phyloP scores from a whole-genome alignment of 2,329 filamentous ascomycete species.

The Aspergillus pseudoviridinutans region DNA sequence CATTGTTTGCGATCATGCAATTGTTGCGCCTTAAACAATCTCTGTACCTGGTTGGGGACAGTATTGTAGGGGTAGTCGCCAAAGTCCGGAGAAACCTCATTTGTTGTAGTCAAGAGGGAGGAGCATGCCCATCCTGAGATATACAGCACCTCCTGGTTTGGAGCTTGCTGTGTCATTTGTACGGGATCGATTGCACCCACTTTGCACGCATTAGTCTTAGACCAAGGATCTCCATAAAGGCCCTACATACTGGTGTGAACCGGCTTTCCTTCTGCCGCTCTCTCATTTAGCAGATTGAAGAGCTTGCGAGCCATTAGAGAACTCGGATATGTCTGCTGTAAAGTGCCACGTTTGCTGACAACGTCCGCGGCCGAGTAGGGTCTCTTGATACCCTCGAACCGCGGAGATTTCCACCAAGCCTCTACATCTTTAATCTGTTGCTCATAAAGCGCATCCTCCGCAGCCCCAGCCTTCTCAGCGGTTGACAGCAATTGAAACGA shows the following conservation, averaged over 20 bases:
- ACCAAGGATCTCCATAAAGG: not conserved
- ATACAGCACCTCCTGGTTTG: slow-evolving; percentile 93
- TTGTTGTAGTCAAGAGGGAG: slow-evolving; percentile 84
- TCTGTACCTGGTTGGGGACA: slow-evolving; percentile 95
- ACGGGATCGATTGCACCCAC: slow-evolving; percentile 98
- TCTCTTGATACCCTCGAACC: slow-evolving; percentile 84
- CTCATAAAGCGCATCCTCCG: slow-evolving; percentile 82
- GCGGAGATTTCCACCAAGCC: slow-evolving; percentile 82
- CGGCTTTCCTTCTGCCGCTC: slow-evolving; percentile 73
- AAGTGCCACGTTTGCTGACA: slow-evolving; percentile 84
- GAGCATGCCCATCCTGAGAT: slow-evolving; percentile 98
- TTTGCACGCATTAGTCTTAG: slow-evolving; percentile 34
- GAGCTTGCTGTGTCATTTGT: slow-evolving; percentile 97
- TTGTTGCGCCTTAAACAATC: slow-evolving; percentile 92
- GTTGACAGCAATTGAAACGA: slow-evolving; percentile 83
- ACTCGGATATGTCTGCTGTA: slow-evolving; percentile 84
- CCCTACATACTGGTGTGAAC: slow-evolving; percentile 74
- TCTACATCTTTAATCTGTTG: slow-evolving; percentile 80
- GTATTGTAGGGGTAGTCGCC: slow-evolving; percentile 99
- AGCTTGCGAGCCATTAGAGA: slow-evolving; percentile 93
- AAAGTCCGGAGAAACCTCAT: slow-evolving; percentile 96
- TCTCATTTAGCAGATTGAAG: slow-evolving; percentile 80
- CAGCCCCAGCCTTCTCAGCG: slow-evolving; percentile 67
- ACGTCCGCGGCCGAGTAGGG: slow-evolving; percentile 89
- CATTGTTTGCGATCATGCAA: slow-evolving; percentile 96